Evolutionary conservation across 306 rosid genomes (phyloP).

Genomic region (Prunus fruticosa): DNA sequence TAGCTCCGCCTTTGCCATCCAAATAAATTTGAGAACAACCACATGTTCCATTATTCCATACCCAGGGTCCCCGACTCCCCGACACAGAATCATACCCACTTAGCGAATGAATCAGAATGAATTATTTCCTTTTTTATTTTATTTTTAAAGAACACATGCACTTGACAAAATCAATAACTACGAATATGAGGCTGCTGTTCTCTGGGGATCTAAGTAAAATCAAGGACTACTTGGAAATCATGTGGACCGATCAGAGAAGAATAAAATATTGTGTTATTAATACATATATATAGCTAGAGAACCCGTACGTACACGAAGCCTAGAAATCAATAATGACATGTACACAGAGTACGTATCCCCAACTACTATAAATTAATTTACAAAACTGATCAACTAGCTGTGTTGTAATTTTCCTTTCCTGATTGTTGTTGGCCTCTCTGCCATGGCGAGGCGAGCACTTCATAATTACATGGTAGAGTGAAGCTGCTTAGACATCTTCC

Average conservation of each 20-base stretch:
- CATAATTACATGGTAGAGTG: conserved; percentile 4
- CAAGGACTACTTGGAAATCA: not conserved
- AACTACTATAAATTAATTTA: not conserved
- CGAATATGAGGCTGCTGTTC: not conserved
- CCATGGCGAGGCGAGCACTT: no score
- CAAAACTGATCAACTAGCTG: not conserved
- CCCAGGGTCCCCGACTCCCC: not conserved
- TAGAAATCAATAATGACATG: not conserved
- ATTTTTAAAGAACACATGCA: not conserved
- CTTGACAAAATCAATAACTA: not conserved
- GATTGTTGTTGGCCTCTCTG: no score
- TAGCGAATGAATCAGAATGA: not conserved
- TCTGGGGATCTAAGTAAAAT: not conserved
- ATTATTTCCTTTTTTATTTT: not conserved
- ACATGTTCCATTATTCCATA: not conserved
- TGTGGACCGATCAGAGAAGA: not conserved
- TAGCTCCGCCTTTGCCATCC: not conserved
- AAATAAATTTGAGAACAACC: not conserved
- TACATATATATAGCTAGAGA: not conserved
- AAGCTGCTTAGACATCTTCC: conserved; percentile 37
- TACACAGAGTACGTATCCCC: not conserved
- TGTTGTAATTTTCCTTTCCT: not conserved
- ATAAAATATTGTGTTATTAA: not conserved
- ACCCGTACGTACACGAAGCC: not conserved
- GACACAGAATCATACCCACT: not conserved